These are phyloP conservation scores for Alnus glutinosa DNA, from an alignment of 306 rosid genomes.

Conservation along the genomic window DNA sequence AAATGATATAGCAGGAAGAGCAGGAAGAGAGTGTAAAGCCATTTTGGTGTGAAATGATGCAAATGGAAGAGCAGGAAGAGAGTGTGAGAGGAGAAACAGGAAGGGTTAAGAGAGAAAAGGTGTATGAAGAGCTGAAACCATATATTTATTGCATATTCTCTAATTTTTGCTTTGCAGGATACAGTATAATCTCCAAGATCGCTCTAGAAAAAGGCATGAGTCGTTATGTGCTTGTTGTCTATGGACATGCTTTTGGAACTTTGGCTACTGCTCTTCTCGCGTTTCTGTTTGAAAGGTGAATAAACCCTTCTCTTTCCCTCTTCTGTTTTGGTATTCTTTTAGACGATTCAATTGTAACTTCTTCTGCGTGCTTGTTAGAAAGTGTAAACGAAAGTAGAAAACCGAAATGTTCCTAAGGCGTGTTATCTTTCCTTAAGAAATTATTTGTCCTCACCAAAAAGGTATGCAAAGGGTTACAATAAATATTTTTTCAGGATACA, in stretches of 20 bases:
- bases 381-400: too few relatives aligned
- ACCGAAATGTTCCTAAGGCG: too few relatives aligned
- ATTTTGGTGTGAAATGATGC: too few relatives aligned
- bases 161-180: constrained; percentile 17
- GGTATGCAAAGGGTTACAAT: too few relatives aligned
- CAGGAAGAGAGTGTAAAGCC: too few relatives aligned
- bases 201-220: constrained; percentile 30
- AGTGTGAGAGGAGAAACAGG: not conserved
- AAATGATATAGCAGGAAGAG: too few relatives aligned
- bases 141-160: constrained; percentile 4
- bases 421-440: too few relatives aligned
- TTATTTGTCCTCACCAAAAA: too few relatives aligned
- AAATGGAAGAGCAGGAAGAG: constrained; percentile 1
- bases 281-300: constrained; percentile 25
- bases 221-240: constrained; percentile 30
- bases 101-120: not conserved
- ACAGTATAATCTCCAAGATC: constrained; percentile 13
- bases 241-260: constrained; percentile 26
- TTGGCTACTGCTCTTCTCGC: constrained; percentile 23
- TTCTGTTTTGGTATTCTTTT: not conserved
- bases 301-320: not conserved
- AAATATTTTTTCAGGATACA: too few relatives aligned
- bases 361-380: not conserved
- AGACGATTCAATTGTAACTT: not conserved
- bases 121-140: constrained; percentile 7